phyloP scores from a whole-genome alignment of 805 yeast species.

The Metschnikowia continentalis region DNA sequence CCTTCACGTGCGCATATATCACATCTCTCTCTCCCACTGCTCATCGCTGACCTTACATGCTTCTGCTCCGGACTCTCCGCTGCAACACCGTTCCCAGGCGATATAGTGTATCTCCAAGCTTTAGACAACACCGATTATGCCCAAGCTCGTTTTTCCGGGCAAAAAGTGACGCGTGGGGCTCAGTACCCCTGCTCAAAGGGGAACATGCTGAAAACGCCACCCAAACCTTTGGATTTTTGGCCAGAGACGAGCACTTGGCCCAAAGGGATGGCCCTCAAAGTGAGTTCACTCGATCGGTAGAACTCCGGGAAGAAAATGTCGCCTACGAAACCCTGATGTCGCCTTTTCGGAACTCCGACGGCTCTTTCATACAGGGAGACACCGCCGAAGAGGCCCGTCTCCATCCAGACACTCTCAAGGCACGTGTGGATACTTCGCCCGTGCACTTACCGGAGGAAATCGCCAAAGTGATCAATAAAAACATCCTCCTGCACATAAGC shows the following conservation, averaged over 20 bases:
- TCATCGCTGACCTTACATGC: not conserved
- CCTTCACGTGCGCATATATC: too few relatives aligned
- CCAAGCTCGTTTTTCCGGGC: not conserved
- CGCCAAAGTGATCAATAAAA: conserved; percentile 55
- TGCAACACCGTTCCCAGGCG: not conserved
- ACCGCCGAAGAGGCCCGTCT: conserved; percentile 52
- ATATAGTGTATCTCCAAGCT: too few relatives aligned
- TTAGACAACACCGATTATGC: not conserved
- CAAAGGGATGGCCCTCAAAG: conserved; percentile 8
- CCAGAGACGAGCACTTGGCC: conserved; percentile 17
- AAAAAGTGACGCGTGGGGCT: not conserved
- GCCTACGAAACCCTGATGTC: conserved; percentile 18
- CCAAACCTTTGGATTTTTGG: conserved; percentile 10
- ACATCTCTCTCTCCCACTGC: not conserved
- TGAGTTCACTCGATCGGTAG: conserved; percentile 1
- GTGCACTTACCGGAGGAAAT: conserved; percentile 54
- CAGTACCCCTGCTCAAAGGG: not conserved
- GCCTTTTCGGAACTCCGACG: conserved; percentile 37
- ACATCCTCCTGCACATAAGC: conserved; percentile 53
- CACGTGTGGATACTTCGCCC: conserved; percentile 49
- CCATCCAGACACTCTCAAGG: conserved; percentile 53
- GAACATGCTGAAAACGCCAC: not conserved
- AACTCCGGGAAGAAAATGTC: not conserved
- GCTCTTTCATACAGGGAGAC: conserved; percentile 39
- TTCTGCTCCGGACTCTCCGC: not conserved